Evolutionary conservation across 192 early-diverging fungal species (phyloP), one percentile per base, ranked within the genome.

Genomic region (Spizellomyces punctatus): DNA sequence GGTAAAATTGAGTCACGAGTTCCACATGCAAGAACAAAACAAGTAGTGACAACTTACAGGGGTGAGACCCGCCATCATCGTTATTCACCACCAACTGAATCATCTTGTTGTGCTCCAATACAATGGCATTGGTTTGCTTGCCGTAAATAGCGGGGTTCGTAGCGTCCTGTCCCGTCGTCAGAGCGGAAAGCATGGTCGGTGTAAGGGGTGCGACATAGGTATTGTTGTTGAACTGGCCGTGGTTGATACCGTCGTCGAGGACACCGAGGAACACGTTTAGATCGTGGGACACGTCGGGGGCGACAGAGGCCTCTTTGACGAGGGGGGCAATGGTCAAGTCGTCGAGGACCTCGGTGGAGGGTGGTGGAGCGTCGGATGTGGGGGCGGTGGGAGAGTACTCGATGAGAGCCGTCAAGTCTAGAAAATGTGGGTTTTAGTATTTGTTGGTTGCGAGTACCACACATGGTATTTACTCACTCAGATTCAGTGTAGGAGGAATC

Each of bases 151-250:
- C 71, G 21, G 77, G 65, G 19, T 79, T 48, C 46, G 84, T 77
- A 7, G 80, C 75, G 21, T 86, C 66, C 41, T 74, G 67, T 19
- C 88, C 89, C 49, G 85, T 78, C 6, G 85, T 77, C 68, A 91
- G 58, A n/a, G 89, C 88, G 6, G 89, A 89, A 50, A 88, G 83
- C 52, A 93, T 66, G 0, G 86, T 59, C 16, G 91, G 93, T 52
- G 91, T 86, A 55, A 77, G 81, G 62, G 91, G 90, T 65, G 66
- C 66, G 54, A 86, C 79, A 64, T 86, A 94, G 14, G 88, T 80
- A 60, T 89, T 84, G 47, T 89, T 84, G 84, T 93, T 93, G 86
- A 94, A 95, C 3, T 88, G 82, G 48, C 88, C 92, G 78, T 91
- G 89, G 86, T 94, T 94, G 75, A 84, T 75, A 55, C 89, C 89